A percentile compares a stretch with the other conserved stretches of the same genome.
phyloP scores from a whole-genome alignment of 1,284 basidiomycete genomes.

The Gomphus sp. region DNA sequence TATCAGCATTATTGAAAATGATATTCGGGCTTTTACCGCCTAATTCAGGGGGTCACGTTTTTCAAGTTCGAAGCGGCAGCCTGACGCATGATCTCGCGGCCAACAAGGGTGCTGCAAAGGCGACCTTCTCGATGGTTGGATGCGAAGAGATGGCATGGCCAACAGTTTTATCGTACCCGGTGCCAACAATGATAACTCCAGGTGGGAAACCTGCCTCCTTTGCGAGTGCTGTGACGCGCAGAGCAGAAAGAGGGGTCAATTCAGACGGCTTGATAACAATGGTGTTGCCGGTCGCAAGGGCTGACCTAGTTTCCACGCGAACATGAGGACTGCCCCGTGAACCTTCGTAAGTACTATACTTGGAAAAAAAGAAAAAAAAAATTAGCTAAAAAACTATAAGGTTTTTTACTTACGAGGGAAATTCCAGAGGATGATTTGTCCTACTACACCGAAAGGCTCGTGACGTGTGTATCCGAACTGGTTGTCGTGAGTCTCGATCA shows the following conservation, averaged over 20 bases:
- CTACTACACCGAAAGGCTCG: conserved; percentile 88
- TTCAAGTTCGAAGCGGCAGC: conserved; percentile 83
- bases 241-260: conserved; percentile 79
- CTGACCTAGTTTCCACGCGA: conserved; percentile 82
- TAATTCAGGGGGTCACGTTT: conserved; percentile 83
- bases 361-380: conserved; percentile 16
- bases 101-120: conserved; percentile 78
- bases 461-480: conserved; percentile 80
- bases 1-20: conserved; percentile 62
- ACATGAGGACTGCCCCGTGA: conserved; percentile 51
- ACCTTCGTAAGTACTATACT: not conserved
- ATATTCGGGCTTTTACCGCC: conserved; percentile 88
- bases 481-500: conserved; percentile 63
- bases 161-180: conserved; percentile 57
- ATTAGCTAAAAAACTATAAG: too few relatives aligned
- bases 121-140: conserved; percentile 29
- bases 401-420: too few relatives aligned
- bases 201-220: conserved; percentile 53
- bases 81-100: conserved; percentile 78
- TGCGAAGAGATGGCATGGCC: conserved; percentile 49
- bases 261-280: conserved; percentile 87
- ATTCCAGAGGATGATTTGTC: conserved; percentile 83
- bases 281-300: conserved; percentile 77
- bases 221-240: conserved; percentile 43
- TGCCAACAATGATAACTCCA: conserved; percentile 65